These are phyloP conservation scores for Xanthoconium stramineum DNA, from an alignment of 768 basidiomycete genomes.

Conservation along the genomic window DNA sequence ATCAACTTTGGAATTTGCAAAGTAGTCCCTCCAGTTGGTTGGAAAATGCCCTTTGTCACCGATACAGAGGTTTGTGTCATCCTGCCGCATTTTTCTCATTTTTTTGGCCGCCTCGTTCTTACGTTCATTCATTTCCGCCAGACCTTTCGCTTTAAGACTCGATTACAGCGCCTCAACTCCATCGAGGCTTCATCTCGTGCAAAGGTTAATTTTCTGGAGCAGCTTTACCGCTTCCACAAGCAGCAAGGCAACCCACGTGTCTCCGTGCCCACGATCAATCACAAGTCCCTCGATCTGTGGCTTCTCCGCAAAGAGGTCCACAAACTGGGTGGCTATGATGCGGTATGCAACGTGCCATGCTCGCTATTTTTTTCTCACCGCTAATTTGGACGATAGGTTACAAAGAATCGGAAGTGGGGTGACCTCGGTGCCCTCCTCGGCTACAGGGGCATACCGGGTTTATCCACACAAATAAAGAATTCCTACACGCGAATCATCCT, in stretches of 20 bases:
- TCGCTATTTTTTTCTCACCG: slow-evolving; percentile 19
- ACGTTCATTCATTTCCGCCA: slow-evolving; percentile 26
- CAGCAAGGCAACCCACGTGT: slow-evolving; percentile 91
- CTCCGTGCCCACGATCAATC: slow-evolving; percentile 91
- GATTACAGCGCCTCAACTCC: slow-evolving; percentile 90
- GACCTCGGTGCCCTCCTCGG: slow-evolving; percentile 80
- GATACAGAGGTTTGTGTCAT: slow-evolving; percentile 77
- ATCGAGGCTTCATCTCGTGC: slow-evolving; percentile 97
- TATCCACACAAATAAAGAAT: slow-evolving; percentile 84
- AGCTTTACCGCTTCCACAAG: slow-evolving; percentile 93
- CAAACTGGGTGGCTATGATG: slow-evolving; percentile 82
- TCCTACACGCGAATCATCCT: slow-evolving; percentile 89
- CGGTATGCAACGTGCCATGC: slow-evolving; percentile 47
- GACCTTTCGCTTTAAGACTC: slow-evolving; percentile 94
- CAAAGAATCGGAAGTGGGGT: slow-evolving; percentile 81
- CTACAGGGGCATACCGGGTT: slow-evolving; percentile 76
- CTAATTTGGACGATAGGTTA: slow-evolving; percentile 56
- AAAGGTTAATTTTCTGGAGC: slow-evolving; percentile 95
- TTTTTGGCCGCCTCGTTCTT: slow-evolving; percentile 17
- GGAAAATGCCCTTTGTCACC: slow-evolving; percentile 96
- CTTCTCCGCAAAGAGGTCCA: slow-evolving; percentile 89
- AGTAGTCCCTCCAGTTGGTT: slow-evolving; percentile 87
- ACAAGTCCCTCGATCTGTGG: slow-evolving; percentile 93
- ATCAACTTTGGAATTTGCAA: slow-evolving; percentile 89
- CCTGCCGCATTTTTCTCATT: slow-evolving; percentile 25